Evolutionary conservation across 257 asterid genomes (phyloP).

Genomic region (Plectranthus barbatus): DNA sequence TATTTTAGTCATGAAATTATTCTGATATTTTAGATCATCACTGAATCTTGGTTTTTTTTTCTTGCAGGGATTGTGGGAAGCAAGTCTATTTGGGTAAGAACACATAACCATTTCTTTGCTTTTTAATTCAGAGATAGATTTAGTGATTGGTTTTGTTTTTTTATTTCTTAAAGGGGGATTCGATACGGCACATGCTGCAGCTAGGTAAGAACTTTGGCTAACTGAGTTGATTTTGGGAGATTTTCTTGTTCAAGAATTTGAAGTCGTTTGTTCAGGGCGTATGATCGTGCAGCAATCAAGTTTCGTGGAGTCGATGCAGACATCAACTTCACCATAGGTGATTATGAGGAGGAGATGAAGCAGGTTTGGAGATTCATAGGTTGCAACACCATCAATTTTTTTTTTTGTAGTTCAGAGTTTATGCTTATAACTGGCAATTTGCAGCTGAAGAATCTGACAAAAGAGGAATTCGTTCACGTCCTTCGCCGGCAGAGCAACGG

Average conservation of each 20-base stretch:
- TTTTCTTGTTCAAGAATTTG: neutral
- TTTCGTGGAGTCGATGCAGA: constrained; percentile 89
- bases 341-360: constrained; percentile 69
- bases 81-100: constrained; percentile 85
- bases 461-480: constrained; percentile 65
- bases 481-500: constrained; percentile 81
- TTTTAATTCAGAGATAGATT: neutral
- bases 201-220: constrained; percentile 42
- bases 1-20: neutral
- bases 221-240: neutral
- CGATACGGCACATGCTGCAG: constrained; percentile 95
- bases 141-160: neutral
- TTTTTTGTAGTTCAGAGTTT: neutral
- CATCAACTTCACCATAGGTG: constrained; percentile 55
- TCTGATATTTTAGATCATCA: neutral
- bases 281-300: constrained; percentile 83
- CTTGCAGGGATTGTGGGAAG: constrained; percentile 93
- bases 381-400: neutral
- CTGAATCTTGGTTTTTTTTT: constrained; percentile 11
- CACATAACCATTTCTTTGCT: neutral
- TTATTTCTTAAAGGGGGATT: constrained; percentile 61
- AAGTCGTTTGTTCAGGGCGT: constrained; percentile 41
- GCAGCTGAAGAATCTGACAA: constrained; percentile 56
- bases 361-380: constrained; percentile 32
- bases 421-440: constrained; percentile 12